Conservation (phyloP, 2,329 filamentous ascomycete genomes). For the Penicillium digitatum region DNA sequence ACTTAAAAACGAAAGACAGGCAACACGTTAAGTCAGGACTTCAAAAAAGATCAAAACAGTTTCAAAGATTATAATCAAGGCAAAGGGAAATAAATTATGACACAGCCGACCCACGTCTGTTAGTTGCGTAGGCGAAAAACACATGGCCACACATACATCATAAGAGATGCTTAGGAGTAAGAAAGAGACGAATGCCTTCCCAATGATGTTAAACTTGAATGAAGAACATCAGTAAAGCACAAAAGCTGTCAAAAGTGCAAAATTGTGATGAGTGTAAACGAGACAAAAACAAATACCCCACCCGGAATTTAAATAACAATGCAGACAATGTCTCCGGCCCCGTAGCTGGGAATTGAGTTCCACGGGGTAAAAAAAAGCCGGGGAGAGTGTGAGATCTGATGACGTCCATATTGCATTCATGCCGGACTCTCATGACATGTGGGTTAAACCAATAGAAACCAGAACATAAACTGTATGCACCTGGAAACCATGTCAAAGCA, state of each 20-base stretch:
- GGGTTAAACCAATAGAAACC: background rate
- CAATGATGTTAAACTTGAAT: slow-evolving; percentile 15
- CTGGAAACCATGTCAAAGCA: background rate
- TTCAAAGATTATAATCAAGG: background rate
- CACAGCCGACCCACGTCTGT: slow-evolving; percentile 24
- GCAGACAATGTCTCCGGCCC: slow-evolving; percentile 1
- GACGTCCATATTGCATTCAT: background rate
- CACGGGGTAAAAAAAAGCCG: background rate
- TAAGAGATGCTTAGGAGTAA: slow-evolving; percentile 1
- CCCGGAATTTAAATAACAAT: slow-evolving; percentile 23
- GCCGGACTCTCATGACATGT: background rate
- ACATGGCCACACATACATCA: slow-evolving; percentile 5
- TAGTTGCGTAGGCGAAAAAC: slow-evolving; percentile 13
- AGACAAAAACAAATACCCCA: slow-evolving; percentile 27
- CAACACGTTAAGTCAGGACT: slow-evolving; percentile 6
- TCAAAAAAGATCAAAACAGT: background rate
- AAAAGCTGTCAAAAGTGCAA: slow-evolving; percentile 3
- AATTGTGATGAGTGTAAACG: slow-evolving; percentile 8
- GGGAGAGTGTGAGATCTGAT: background rate
- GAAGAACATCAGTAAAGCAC: background rate
- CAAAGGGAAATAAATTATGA: slow-evolving; percentile 13
- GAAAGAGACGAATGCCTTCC: slow-evolving; percentile 22
- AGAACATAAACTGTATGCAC: background rate
- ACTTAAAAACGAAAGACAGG: slow-evolving; percentile 17
- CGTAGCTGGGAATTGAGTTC: background rate